Base-by-base conservation (phyloP, 1,284 basidiomycete genomes). In the Marasmius fiardii region DNA sequence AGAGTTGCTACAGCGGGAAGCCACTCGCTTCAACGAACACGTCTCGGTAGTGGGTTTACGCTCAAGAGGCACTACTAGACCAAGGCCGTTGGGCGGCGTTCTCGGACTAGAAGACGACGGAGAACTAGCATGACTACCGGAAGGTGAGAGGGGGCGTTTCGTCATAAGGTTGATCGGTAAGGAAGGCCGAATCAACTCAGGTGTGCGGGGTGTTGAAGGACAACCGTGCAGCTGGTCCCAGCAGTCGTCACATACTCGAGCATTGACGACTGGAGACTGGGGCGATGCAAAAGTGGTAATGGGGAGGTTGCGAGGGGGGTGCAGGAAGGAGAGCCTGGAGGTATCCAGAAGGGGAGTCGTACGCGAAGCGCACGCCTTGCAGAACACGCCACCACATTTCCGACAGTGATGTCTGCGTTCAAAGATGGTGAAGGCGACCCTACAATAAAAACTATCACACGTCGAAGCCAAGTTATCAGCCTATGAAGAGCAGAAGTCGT, bases 361-460 rank as follows among this genome's bases (percentile, higher is more conserved):
- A 52, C 77, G 77, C 14, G 76, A 72, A 3, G 82, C 80, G 65
- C 88, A 90, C 4, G 77, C 67, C 39, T 68, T 68, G 67, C 87
- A 90, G 67, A 84, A 88, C n/a, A 90, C 72, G 58, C 86, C 87
- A 53, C 88, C 88, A 61, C 88, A 91, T 66, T 90, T 90, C 66
- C 88, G 79, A 70, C 88, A 91, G 60, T 91, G 88, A 67, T 90
- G 88, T 71, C 82, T 81, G 60, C 88, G 86, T 61, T 88, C 85
- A 51, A 85, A 79, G 58, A 90, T 67, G 55, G 81, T 77, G 68
- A 91, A 91, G 45, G 66, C 67, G 61, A 78, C 74, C 55, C 75
- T 75, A 70, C 88, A 91, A 61, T 80, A 78, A 60, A 88, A 86
- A 64, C 80, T 87, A 72, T 91, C 88, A 72, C 88, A 91, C 48